Evolutionary conservation across 176 grass and related monocot species (phyloP).

Genomic region (Tillandsia leiboldiana): DNA sequence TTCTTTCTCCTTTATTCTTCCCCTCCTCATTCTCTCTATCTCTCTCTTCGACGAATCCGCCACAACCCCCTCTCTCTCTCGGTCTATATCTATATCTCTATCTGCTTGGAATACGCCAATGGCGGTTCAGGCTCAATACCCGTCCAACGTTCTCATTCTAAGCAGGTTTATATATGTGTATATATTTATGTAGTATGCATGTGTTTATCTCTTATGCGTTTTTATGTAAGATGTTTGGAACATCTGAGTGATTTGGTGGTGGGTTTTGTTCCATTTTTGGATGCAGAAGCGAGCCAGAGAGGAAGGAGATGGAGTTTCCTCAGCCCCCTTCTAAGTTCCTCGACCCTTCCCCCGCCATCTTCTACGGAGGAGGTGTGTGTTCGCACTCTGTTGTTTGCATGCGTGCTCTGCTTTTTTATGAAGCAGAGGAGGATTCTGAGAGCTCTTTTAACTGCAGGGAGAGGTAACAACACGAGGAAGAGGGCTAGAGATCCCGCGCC

Average conservation of each 20-base stretch:
- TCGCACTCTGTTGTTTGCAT: not conserved
- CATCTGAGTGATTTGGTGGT: not conserved
- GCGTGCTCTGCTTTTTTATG: not conserved
- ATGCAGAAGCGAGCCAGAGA: not conserved
- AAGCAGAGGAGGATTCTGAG: not conserved
- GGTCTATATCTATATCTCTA: slow-evolving; percentile 1
- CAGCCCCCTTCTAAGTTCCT: not conserved
- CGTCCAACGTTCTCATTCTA: not conserved
- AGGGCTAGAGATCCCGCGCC: slow-evolving; percentile 24
- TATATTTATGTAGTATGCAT: not conserved
- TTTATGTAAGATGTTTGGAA: not conserved
- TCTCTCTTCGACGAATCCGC: not conserved
- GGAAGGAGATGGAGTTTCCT: slow-evolving; percentile 4
- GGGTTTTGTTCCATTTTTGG: not conserved
- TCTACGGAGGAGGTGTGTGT: not conserved
- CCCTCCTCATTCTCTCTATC: not conserved
- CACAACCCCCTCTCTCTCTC: not conserved
- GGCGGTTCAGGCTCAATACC: slow-evolving; percentile 9
- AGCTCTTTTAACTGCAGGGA: not conserved
- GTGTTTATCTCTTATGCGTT: not conserved
- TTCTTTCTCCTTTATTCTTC: not conserved
- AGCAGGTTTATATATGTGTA: not conserved
- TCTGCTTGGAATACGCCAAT: not conserved
- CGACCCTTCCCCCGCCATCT: not conserved
- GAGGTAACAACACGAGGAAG: slow-evolving; percentile 26